Base-by-base conservation (phyloP, 441 rosid genomes). In the Corymbia calophylla region DNA sequence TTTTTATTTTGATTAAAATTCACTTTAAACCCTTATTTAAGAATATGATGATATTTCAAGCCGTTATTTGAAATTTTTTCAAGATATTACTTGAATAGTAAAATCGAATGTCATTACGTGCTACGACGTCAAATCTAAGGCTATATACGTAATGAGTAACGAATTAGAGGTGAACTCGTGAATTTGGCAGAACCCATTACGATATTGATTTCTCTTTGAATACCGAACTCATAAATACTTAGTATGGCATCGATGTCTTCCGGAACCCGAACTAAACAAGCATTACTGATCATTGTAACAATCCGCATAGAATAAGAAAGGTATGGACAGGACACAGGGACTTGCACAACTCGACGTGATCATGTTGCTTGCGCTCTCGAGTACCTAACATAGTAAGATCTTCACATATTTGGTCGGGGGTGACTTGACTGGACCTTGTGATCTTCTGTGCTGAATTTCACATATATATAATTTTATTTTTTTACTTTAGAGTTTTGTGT, bases 151-250 rank as follows among this genome's bases (percentile, higher is more conserved):
- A 5, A 62, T 29, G 6, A 62, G 6, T 2, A 29, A 29, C 0
- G 29, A 2, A 29, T 13, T 5, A 2, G 16, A 62, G 32, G 3
- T 6, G 4, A 73, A 73, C 3, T 73, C 29, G 1, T 21, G 1
- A 1, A 21, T 39, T 19, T 73, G 14, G 1, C 51, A 25, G 0
- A 9, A 21, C 9, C 1, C 0, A 21, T 1, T 19, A 68, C 1
- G 4, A 4, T 11, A 21, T 11, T 2, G 2, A 21, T 21, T 10
- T 73, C n/a, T 73, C 48, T 11, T 73, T n/a, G 3, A 25, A 2
- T 58, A 60, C 14, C 9, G 7, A 11, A 5, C 66, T 27, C n/a
- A 1, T 5, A 16, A 60, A 60, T 60, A 21, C 9, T 1, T 0
- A 21, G 1, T 19, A 32, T 1, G 15, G 8, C 6, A 21, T 11